Conservation (phyloP, 2,329 filamentous ascomycete species). For the Dryadomyces quercus-mongolicae region DNA sequence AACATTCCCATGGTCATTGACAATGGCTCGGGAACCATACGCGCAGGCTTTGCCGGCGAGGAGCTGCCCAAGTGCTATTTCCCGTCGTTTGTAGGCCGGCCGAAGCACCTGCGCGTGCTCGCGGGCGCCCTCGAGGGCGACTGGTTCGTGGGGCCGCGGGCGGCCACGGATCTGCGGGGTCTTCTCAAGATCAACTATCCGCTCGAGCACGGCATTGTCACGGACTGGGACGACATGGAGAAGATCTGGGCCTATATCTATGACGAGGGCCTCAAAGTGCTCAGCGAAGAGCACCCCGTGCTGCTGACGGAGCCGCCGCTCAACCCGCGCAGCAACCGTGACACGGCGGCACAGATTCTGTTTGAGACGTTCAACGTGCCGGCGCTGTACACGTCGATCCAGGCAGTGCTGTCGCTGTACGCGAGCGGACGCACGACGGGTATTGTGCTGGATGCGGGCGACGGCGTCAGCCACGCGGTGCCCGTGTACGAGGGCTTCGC, state of each 20-base stretch:
- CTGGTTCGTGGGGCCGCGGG: slow-evolving; percentile 86
- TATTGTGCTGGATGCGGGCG: slow-evolving; percentile 87
- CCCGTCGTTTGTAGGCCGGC: slow-evolving; percentile 90
- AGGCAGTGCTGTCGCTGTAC: slow-evolving; percentile 91
- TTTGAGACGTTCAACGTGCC: slow-evolving; percentile 99
- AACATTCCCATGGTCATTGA: slow-evolving; percentile 98
- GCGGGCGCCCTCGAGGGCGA: slow-evolving; percentile 96
- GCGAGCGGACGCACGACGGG: slow-evolving; percentile 92
- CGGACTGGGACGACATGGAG: slow-evolving; percentile 99
- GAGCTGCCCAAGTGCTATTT: slow-evolving; percentile 96
- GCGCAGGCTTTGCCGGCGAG: slow-evolving; percentile 92
- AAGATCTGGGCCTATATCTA: slow-evolving; percentile 99
- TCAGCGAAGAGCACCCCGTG: slow-evolving; percentile 98
- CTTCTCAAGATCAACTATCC: slow-evolving; percentile 93
- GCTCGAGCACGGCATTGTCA: slow-evolving; percentile 94
- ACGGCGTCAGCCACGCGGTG: slow-evolving; percentile 93
- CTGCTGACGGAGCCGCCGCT: slow-evolving; percentile 91
- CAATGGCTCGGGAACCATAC: slow-evolving; percentile 95
- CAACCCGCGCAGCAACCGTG: slow-evolving; percentile 90
- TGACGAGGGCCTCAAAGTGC: slow-evolving; percentile 85
- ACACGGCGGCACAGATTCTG: slow-evolving; percentile 91
- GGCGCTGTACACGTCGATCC: slow-evolving; percentile 90
- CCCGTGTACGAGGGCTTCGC: slow-evolving; percentile 97
- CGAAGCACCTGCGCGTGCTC: slow-evolving; percentile 88
- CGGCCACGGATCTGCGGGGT: slow-evolving; percentile 78